These are phyloP conservation scores for Thalassiosira hispida DNA, from an alignment of 352 stramenopile species.

Conservation along the genomic window DNA sequence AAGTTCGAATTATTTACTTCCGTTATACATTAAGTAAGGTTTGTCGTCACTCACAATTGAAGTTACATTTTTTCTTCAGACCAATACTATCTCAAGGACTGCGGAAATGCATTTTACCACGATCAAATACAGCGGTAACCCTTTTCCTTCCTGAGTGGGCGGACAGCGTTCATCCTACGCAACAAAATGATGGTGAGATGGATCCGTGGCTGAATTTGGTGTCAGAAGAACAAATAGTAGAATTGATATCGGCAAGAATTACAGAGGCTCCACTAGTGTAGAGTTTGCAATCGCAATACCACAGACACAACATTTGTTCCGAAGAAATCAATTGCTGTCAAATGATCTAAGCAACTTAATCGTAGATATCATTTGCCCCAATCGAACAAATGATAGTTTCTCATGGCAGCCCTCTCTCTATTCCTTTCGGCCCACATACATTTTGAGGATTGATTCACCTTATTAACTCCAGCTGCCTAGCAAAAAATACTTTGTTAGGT, in stretches of 20 bases:
- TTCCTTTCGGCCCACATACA: conserved; percentile 50
- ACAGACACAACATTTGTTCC: background rate
- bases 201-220: conserved; percentile 59
- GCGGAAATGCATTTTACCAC: conserved; percentile 33
- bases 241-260: conserved; percentile 44
- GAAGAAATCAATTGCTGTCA: background rate
- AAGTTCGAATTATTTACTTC: conserved; percentile 9
- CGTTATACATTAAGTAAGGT: background rate
- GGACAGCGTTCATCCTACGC: conserved; percentile 34
- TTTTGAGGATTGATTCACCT: conserved; percentile 57
- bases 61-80: background rate
- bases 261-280: background rate
- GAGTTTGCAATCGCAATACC: background rate
- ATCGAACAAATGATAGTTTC: conserved; percentile 41
- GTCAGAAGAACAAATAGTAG: conserved; percentile 40
- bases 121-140: conserved; percentile 16
- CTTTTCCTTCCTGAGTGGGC: conserved; percentile 44
- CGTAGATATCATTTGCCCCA: background rate
- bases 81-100: conserved; percentile 37
- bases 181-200: conserved; percentile 54
- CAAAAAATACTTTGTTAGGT: conserved; percentile 55
- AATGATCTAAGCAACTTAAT: too few species aligned
- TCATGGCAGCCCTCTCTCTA: conserved; percentile 38
- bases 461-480: conserved; percentile 27
- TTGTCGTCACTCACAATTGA: background rate